Percentiles rank a stretch among this genome's conserved stretches.
Conservation (phyloP, 2,329 filamentous ascomycete genomes). For the Fusarium palustre region DNA sequence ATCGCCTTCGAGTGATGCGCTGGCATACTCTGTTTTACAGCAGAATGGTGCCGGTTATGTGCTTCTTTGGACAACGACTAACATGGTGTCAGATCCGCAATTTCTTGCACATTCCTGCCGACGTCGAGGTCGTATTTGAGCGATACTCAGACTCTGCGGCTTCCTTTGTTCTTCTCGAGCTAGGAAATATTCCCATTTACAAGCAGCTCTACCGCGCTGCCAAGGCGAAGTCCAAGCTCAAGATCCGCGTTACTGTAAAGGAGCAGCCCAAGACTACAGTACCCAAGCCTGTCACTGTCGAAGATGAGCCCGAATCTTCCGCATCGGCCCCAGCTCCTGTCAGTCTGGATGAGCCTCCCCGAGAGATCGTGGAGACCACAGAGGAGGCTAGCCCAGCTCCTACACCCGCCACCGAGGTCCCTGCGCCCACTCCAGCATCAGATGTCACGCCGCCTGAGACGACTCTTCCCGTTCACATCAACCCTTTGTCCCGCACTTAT, state of each 20-base stretch:
- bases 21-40: neutral
- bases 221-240: constrained; percentile 98
- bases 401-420: constrained; percentile 36
- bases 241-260: constrained; percentile 76
- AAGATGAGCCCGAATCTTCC: constrained; percentile 60
- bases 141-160: constrained; percentile 95
- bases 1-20: neutral
- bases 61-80: constrained; percentile 11
- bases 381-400: constrained; percentile 32
- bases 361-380: constrained; percentile 28
- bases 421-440: constrained; percentile 33
- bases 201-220: constrained; percentile 97
- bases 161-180: constrained; percentile 82
- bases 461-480: constrained; percentile 43
- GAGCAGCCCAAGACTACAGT: constrained; percentile 40
- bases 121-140: constrained; percentile 73
- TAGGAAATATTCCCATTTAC: constrained; percentile 83
- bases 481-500: constrained; percentile 46
- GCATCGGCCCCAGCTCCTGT: constrained; percentile 16
- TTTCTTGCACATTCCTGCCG: constrained; percentile 52
- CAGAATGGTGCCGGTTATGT: neutral
- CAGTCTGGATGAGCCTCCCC: constrained; percentile 30
- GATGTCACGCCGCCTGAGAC: constrained; percentile 32
- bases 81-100: constrained; percentile 50
- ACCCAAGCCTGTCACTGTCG: constrained; percentile 61